Evolutionary conservation across 2,329 filamentous ascomycete species (phyloP).

Genomic region (Lasiodiplodia theobromae): DNA sequence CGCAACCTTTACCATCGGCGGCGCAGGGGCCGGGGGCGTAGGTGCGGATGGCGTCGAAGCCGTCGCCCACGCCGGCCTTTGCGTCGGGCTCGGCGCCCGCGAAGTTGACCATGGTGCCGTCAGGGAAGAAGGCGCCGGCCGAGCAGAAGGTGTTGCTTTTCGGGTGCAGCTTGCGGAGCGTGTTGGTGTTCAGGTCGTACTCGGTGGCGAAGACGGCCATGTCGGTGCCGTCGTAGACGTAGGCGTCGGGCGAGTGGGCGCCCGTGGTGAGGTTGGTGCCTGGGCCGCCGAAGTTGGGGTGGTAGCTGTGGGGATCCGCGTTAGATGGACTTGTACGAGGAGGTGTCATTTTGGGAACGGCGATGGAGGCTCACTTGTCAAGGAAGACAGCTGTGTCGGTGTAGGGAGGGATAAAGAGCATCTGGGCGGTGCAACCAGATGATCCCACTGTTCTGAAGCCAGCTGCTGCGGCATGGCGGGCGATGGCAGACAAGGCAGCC

Average conservation of each 20-base stretch:
- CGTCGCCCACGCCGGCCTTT: slow-evolving; percentile 26
- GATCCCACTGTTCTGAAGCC: slow-evolving; percentile 33
- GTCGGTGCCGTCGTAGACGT: slow-evolving; percentile 29
- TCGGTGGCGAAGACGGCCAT: slow-evolving; percentile 31
- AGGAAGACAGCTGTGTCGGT: slow-evolving; percentile 33
- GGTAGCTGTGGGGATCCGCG: slow-evolving; percentile 22
- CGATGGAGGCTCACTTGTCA: slow-evolving; percentile 29
- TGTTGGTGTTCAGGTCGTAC: slow-evolving; percentile 30
- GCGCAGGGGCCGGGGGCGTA: slow-evolving; percentile 30
- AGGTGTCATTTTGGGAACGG: not conserved
- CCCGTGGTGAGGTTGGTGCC: slow-evolving; percentile 31
- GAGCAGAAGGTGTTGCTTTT: slow-evolving; percentile 32
- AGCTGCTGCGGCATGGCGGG: slow-evolving; percentile 23
- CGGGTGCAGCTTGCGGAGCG: slow-evolving; percentile 31
- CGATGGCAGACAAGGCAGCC: slow-evolving; percentile 12
- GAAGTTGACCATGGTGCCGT: slow-evolving; percentile 32
- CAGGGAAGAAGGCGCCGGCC: slow-evolving; percentile 32
- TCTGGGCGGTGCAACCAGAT: slow-evolving; percentile 31
- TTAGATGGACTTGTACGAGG: not conserved
- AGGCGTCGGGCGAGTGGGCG: slow-evolving; percentile 27
- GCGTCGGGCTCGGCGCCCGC: slow-evolving; percentile 32
- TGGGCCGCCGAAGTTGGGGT: slow-evolving; percentile 32
- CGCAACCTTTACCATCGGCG: slow-evolving; percentile 8
- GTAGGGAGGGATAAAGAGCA: slow-evolving; percentile 32
- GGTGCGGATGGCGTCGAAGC: slow-evolving; percentile 31